Conservation (phyloP, 495 filamentous ascomycete species). For the Podospora pseudocomata region DNA sequence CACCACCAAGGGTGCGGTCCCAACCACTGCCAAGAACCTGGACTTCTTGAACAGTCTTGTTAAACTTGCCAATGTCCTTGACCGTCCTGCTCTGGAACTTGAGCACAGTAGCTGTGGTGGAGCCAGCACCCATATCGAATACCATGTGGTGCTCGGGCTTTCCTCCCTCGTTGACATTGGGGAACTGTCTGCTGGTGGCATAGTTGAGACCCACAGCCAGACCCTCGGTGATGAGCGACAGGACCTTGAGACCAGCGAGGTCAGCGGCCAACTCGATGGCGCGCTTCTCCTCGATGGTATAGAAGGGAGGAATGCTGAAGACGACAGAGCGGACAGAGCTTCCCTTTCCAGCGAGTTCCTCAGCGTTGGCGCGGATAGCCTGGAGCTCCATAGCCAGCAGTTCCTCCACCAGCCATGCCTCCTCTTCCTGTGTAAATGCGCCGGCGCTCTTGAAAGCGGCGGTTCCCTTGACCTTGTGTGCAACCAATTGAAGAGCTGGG, state of each 20-base stretch:
- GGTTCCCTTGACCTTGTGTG: slow-evolving; percentile 60
- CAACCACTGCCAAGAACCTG: slow-evolving; percentile 80
- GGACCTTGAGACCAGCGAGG: slow-evolving; percentile 79
- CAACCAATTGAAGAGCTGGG: slow-evolving; percentile 61
- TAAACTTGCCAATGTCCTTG: slow-evolving; percentile 89
- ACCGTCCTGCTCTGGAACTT: slow-evolving; percentile 84
- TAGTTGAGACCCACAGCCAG: slow-evolving; percentile 93
- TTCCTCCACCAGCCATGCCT: slow-evolving; percentile 84
- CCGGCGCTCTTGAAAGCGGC: slow-evolving; percentile 69
- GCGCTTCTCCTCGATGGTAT: slow-evolving; percentile 81
- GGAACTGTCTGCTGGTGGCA: slow-evolving; percentile 85
- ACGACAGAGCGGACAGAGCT: slow-evolving; percentile 73
- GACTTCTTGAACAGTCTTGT: slow-evolving; percentile 95
- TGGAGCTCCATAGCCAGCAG: slow-evolving; percentile 94
- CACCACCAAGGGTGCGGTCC: slow-evolving; percentile 87
- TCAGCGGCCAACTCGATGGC: slow-evolving; percentile 78
- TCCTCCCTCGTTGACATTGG: slow-evolving; percentile 72
- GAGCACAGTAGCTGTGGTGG: slow-evolving; percentile 90
- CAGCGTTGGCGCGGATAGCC: slow-evolving; percentile 81
- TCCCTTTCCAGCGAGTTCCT: slow-evolving; percentile 76
- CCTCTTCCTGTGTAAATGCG: slow-evolving; percentile 61
- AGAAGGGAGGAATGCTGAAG: slow-evolving; percentile 89
- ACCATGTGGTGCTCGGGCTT: slow-evolving; percentile 91
- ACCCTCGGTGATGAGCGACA: slow-evolving; percentile 84
- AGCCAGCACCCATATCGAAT: slow-evolving; percentile 97